A percentile compares a stretch with the other conserved stretches of the same genome.
Evolutionary conservation across 108 stramenopile species (phyloP).

Genomic region (Craspedostauros australis): DNA sequence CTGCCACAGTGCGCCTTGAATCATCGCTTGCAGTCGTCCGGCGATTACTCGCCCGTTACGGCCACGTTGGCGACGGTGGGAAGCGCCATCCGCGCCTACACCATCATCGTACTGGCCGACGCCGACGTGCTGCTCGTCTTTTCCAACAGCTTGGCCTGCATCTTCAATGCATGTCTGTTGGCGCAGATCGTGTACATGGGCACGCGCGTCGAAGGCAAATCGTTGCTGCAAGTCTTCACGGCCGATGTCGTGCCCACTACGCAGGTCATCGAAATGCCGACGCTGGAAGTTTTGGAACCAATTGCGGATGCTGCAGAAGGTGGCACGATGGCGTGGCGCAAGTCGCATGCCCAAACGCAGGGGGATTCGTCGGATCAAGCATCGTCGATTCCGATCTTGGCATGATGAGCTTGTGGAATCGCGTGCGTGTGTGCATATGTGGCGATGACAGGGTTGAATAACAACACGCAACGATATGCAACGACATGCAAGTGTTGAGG

Average conservation of each 20-base stretch:
- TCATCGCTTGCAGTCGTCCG: constrained; percentile 2
- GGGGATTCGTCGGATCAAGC: no score
- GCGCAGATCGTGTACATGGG: constrained; percentile 41
- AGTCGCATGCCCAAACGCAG: no score
- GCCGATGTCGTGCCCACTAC: constrained; percentile 7
- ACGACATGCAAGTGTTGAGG: no score
- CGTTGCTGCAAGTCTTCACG: constrained; percentile 5
- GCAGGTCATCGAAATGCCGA: no score
- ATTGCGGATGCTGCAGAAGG: no score
- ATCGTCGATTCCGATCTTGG: no score
- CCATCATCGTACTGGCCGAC: constrained; percentile 31
- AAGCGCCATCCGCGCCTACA: constrained; percentile 37
- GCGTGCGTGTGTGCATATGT: no score
- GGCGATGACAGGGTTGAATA: no score
- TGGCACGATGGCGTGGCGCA: no score
- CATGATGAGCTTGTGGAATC: no score
- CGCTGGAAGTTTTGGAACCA: no score
- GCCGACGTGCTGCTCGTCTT: constrained; percentile 34
- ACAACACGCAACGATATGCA: no score
- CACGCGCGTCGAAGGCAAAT: constrained; percentile 24
- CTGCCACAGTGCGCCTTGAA: constrained; percentile 43
- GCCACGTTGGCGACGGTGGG: constrained; percentile 34
- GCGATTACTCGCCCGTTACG: constrained; percentile 44
- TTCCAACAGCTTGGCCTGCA: constrained; percentile 25
- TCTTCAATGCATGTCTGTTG: constrained; percentile 31